These are phyloP conservation scores for Entonaema liquescens DNA, from an alignment of 495 filamentous ascomycete species.

Conservation along the genomic window DNA sequence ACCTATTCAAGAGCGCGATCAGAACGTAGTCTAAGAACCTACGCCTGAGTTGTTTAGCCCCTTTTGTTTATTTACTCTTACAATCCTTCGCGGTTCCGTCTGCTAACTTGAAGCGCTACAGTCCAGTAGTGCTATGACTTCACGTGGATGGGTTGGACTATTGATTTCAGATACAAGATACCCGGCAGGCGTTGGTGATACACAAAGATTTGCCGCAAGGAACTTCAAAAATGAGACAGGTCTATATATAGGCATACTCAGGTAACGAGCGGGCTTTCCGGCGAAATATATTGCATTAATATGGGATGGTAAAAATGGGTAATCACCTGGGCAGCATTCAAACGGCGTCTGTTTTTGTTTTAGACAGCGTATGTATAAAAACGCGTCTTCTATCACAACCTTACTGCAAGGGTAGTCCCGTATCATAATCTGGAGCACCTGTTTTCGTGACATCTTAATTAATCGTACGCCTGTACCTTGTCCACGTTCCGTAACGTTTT, in stretches of 20 bases:
- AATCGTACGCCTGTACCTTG: neutral
- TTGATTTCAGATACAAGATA: constrained; percentile 42
- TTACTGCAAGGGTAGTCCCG: neutral
- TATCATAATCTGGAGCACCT: neutral
- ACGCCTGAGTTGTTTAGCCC: neutral
- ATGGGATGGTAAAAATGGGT: constrained; percentile 13
- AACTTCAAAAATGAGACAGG: constrained; percentile 20
- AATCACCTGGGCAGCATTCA: constrained; percentile 29
- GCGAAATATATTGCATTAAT: constrained; percentile 32
- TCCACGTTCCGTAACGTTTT: neutral
- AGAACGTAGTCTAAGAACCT: neutral
- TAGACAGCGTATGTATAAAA: neutral
- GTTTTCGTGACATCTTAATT: neutral
- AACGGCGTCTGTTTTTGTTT: constrained; percentile 18
- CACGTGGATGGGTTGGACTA: constrained; percentile 28
- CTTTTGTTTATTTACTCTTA: constrained; percentile 53
- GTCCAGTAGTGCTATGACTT: constrained; percentile 33
- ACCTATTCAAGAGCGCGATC: neutral
- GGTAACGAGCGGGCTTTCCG: constrained; percentile 12
- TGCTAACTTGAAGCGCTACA: constrained; percentile 23
- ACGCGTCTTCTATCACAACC: neutral
- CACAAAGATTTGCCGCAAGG: constrained; percentile 39
- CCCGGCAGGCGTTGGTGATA: constrained; percentile 41
- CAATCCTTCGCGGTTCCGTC: neutral
- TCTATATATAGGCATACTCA: constrained; percentile 14